phyloP scores from a whole-genome alignment of 2,329 filamentous ascomycete genomes.

The Epichloe uncinata region DNA sequence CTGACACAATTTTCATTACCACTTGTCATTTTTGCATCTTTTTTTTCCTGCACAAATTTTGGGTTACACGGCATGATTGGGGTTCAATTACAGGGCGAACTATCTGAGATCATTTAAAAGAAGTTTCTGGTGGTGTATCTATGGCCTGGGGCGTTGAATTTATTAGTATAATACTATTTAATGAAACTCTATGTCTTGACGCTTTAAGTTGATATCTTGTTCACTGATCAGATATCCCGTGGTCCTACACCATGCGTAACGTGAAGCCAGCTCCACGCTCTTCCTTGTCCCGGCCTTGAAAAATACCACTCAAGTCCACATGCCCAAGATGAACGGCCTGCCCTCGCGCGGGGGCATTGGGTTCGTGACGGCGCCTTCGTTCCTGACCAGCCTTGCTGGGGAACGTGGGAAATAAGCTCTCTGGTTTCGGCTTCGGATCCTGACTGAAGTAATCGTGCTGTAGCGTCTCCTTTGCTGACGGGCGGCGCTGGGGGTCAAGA shows the following conservation, averaged over 20 bases:
- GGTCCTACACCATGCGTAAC: constrained; percentile 42
- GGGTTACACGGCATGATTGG: not conserved
- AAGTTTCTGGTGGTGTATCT: not conserved
- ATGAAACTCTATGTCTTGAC: not conserved
- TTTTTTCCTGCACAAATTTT: not conserved
- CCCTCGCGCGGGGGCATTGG: constrained; percentile 71
- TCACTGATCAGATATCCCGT: not conserved
- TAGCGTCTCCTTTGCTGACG: constrained; percentile 60
- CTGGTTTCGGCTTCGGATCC: constrained; percentile 78
- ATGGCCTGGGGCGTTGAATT: constrained; percentile 2
- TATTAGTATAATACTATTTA: not conserved
- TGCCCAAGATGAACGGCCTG: constrained; percentile 43
- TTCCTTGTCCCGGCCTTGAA: constrained; percentile 51
- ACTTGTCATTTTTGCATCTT: not conserved
- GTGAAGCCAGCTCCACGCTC: constrained; percentile 53
- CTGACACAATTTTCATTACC: not conserved
- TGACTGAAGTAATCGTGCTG: constrained; percentile 76
- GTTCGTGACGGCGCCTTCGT: constrained; percentile 56
- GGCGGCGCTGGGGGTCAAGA: constrained; percentile 60
- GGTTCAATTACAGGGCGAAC: not conserved
- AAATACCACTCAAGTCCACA: constrained; percentile 58
- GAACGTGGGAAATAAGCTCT: constrained; percentile 92
- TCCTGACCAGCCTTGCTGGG: constrained; percentile 92
- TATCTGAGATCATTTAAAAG: not conserved
- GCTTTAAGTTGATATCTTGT: not conserved